Conservation (phyloP, 192 early-diverging fungal species). For the Entomortierella lignicola region DNA sequence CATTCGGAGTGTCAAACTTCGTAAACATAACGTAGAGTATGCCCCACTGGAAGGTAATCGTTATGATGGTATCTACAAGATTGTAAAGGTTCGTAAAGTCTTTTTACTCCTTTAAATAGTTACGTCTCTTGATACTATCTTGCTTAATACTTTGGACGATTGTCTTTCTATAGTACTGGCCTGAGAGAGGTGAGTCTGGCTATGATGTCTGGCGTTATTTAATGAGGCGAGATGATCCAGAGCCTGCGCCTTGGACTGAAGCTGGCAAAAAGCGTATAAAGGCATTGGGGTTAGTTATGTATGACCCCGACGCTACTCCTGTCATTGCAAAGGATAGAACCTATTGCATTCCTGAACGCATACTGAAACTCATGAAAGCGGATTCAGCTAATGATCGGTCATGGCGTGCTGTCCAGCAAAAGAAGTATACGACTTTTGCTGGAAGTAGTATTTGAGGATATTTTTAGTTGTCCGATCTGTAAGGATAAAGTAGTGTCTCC, state of each 20-base stretch:
- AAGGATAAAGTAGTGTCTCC: slow-evolving; percentile 36
- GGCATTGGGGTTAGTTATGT: slow-evolving; percentile 57
- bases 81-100: slow-evolving; percentile 56
- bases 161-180: slow-evolving; percentile 60
- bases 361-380: slow-evolving; percentile 30
- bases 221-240: slow-evolving; percentile 72
- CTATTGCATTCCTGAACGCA: slow-evolving; percentile 21
- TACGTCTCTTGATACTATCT: neutral
- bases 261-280: slow-evolving; percentile 61
- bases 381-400: slow-evolving; percentile 37
- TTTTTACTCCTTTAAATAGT: neutral
- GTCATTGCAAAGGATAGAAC: too few relatives aligned
- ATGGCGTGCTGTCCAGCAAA: slow-evolving; percentile 43
- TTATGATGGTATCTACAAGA: slow-evolving; percentile 76
- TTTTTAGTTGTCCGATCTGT: slow-evolving; percentile 54
- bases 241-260: slow-evolving; percentile 72
- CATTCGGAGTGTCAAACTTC: slow-evolving; percentile 61
- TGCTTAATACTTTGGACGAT: too few relatives aligned
- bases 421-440: slow-evolving; percentile 27
- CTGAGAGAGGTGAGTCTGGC: slow-evolving; percentile 57
- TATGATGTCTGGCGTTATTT: slow-evolving; percentile 71
- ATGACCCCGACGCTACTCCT: neutral
- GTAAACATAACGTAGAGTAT: slow-evolving; percentile 59
- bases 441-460: slow-evolving; percentile 34
- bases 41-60: slow-evolving; percentile 66